Evolutionary conservation across 1,284 basidiomycete genomes (phyloP).

Genomic region (Moniliella sp.): DNA sequence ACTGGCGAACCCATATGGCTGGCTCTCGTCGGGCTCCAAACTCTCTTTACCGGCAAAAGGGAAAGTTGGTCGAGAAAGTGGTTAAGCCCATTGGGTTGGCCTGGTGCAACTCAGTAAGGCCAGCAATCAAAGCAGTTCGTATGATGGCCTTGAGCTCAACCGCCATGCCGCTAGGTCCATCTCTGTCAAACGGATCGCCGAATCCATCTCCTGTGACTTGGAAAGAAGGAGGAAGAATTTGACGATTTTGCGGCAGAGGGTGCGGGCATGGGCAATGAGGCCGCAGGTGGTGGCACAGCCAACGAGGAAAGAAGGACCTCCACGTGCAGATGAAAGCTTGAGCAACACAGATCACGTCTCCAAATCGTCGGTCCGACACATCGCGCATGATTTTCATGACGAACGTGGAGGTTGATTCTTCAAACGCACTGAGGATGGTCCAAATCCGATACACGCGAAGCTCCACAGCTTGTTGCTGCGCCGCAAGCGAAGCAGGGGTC

Average conservation of each 20-base stretch:
- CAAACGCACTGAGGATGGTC: slow-evolving; percentile 95
- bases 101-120: slow-evolving; percentile 71
- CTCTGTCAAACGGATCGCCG: no score
- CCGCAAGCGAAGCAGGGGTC: slow-evolving; percentile 60
- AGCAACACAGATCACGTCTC: slow-evolving; percentile 89
- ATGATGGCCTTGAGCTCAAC: slow-evolving; percentile 99
- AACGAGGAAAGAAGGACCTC: slow-evolving; percentile 92
- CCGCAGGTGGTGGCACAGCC: slow-evolving; percentile 78
- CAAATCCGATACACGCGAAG: slow-evolving; percentile 93
- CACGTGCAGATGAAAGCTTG: slow-evolving; percentile 92
- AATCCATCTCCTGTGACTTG: slow-evolving; percentile 78
- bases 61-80: slow-evolving; percentile 79
- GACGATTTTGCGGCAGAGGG: slow-evolving; percentile 94
- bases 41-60: slow-evolving; percentile 49
- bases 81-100: slow-evolving; percentile 55
- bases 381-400: slow-evolving; percentile 90
- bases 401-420: slow-evolving; percentile 94
- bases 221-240: slow-evolving; percentile 90
- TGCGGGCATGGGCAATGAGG: slow-evolving; percentile 91
- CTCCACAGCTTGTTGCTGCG: slow-evolving; percentile 82
- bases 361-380: slow-evolving; percentile 83
- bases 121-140: slow-evolving; percentile 82
- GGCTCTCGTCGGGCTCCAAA: slow-evolving; percentile 5
- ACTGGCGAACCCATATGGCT: no score
- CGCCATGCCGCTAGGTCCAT: slow-evolving; percentile 90